Evolutionary conservation across 345 rosid species (phyloP).

Genomic region (Chamaenerion angustifolium): DNA sequence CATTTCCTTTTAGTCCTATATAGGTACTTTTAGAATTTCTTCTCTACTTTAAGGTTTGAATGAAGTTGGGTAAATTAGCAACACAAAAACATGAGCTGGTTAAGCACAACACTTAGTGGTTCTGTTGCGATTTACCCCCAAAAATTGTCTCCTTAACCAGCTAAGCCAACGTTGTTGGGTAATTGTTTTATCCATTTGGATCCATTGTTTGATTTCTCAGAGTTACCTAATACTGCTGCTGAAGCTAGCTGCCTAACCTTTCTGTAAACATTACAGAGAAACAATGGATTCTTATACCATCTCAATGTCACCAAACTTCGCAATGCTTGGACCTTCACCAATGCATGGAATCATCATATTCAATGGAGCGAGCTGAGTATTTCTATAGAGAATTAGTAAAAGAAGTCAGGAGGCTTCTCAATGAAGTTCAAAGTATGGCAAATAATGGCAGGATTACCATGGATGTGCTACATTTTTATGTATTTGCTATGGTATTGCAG

Average conservation of each 20-base stretch:
- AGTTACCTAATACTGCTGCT: background rate
- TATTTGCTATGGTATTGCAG: no score
- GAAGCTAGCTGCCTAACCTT: background rate
- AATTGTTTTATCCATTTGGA: background rate
- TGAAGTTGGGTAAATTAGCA: no score
- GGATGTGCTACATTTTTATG: no score
- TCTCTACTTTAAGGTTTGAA: no score
- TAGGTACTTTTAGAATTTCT: no score
- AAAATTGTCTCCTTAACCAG: no score
- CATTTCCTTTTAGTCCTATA: no score
- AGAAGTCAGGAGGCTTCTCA: conserved; percentile 22
- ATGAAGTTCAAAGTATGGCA: conserved; percentile 29
- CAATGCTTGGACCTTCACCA: conserved; percentile 22
- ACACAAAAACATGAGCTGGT: no score
- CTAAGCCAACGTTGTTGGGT: no score
- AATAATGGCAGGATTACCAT: conserved; percentile 21
- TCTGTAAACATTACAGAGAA: conserved; percentile 29
- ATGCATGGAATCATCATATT: conserved; percentile 45
- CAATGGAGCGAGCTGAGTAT: conserved; percentile 46
- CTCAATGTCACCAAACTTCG: conserved; percentile 54
- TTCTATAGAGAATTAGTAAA: conserved; percentile 46
- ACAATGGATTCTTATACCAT: conserved; percentile 68
- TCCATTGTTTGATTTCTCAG: background rate
- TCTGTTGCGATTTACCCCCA: no score
- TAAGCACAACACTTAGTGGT: no score